A percentile compares a stretch with the other conserved stretches of the same genome.
Evolutionary conservation across 768 basidiomycete genomes (phyloP).

Genomic region (Mycena rebaudengoi): DNA sequence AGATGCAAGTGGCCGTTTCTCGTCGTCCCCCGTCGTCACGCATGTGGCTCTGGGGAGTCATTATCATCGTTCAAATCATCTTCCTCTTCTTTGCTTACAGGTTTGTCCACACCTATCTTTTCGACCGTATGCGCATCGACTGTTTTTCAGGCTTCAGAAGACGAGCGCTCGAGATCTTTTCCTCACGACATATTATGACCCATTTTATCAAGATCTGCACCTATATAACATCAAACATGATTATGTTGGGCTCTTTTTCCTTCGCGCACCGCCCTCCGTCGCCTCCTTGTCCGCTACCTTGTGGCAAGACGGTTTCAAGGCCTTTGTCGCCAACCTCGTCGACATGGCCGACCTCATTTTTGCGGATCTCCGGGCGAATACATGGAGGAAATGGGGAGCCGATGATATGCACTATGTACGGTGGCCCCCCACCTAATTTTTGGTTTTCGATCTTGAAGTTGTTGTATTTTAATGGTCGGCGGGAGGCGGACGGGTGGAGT

Average conservation of each 20-base stretch:
- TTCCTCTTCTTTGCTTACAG: constrained; percentile 20
- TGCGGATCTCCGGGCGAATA: constrained; percentile 45
- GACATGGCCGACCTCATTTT: constrained; percentile 44
- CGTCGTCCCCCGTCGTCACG: constrained; percentile 2
- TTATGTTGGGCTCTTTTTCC: constrained; percentile 40
- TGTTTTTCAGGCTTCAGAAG: constrained; percentile 51
- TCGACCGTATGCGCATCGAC: constrained; percentile 12
- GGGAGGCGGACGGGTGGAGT: background rate
- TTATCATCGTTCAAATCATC: constrained; percentile 22
- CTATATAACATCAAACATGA: constrained; percentile 56
- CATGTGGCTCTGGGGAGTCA: constrained; percentile 21
- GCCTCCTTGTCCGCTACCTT: constrained; percentile 51
- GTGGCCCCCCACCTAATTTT: constrained; percentile 50
- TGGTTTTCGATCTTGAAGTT: constrained; percentile 25
- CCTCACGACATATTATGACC: constrained; percentile 80
- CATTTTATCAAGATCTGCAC: constrained; percentile 78
- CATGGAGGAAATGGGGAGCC: constrained; percentile 56
- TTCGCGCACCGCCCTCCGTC: constrained; percentile 44
- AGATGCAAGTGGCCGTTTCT: background rate
- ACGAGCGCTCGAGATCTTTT: constrained; percentile 63
- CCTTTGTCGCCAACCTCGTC: constrained; percentile 46
- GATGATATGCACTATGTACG: constrained; percentile 34
- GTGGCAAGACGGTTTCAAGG: constrained; percentile 49
- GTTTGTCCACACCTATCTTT: background rate
- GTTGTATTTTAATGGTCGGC: constrained; percentile 19